A percentile compares a stretch with the other conserved stretches of the same genome.
Conservation (phyloP, 2,329 filamentous ascomycete species). For the Alternaria triticimaculans region DNA sequence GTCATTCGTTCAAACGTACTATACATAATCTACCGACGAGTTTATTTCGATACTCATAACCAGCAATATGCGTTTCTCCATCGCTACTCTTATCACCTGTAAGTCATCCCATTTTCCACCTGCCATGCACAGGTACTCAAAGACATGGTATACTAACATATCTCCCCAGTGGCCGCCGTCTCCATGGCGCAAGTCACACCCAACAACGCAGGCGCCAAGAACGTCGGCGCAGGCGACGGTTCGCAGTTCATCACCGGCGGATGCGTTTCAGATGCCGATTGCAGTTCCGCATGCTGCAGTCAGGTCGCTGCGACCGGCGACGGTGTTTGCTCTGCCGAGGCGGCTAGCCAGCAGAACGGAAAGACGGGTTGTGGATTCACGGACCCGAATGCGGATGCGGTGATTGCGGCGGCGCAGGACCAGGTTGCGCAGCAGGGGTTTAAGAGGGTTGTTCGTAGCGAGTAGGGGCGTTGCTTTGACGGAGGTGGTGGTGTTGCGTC, state of each 20-base stretch:
- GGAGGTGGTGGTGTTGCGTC: background rate
- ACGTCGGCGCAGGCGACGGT: constrained; percentile 36
- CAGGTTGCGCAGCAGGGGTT: constrained; percentile 41
- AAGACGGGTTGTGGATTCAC: constrained; percentile 41
- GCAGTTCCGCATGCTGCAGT: constrained; percentile 36
- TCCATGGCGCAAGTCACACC: constrained; percentile 29
- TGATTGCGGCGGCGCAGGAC: constrained; percentile 39
- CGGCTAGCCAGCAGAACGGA: constrained; percentile 36
- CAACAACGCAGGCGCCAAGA: constrained; percentile 36
- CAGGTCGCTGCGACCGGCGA: constrained; percentile 26
- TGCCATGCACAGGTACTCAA: too few species aligned
- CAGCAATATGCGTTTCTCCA: constrained; percentile 26
- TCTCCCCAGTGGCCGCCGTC: constrained; percentile 19
- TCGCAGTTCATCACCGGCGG: constrained; percentile 43
- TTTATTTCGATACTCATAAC: background rate
- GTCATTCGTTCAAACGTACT: constrained; percentile 32
- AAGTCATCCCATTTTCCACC: background rate
- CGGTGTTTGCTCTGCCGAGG: constrained; percentile 40
- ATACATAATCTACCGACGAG: constrained; percentile 9
- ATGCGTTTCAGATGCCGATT: constrained; percentile 38
- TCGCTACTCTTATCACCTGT: constrained; percentile 23
- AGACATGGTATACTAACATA: background rate
- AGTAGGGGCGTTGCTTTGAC: constrained; percentile 1
- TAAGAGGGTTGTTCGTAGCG: constrained; percentile 28
- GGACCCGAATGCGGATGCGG: constrained; percentile 35